Evolutionary conservation across 805 yeast species (phyloP), one percentile per base, ranked within the genome.

Genomic region (Spencermartinsiella europaea): DNA sequence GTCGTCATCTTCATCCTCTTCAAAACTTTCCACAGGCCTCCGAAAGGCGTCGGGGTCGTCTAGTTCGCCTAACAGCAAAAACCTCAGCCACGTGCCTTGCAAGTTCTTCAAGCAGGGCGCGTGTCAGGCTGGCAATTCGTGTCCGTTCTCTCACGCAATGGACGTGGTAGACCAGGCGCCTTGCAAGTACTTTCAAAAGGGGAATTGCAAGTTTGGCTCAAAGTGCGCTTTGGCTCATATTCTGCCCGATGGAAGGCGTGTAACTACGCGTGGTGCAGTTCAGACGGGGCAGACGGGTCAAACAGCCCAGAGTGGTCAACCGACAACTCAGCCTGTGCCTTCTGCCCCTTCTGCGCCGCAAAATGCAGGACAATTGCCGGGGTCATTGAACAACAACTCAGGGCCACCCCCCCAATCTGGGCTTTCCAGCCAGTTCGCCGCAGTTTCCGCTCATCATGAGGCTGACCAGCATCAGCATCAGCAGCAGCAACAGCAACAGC

Each of bases 221-320:
- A 90, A 89, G 60, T 91, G 99, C 70, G 98, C 96, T 1, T 76
- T 91, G 59, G 95, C 95, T 4, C 99, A 91, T 67, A 75, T 85
- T 48, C 67, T 85, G 35, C 95, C 96, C 0, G 95, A 90, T 58
- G 96, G 96, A 1, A 76, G 88, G n/a, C 71, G 86, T 38, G 83
- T 85, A 16, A 85, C 85, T 59, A 60, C 52, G 2, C 52, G 40
- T 4, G n/a, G 22, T 12, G 20, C 20, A 5, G 15, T 14, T 5
- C n/a, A 16, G 10, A 16, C 25, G 3, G 25, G 17, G 15, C 21
- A 40, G 25, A n/a, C 8, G 5, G 37, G 16, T 8, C 37, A 34
- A 25, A 7, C 35, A 5, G 3, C 14, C 20, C 27, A 14, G 22
- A 15, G n/a, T 3, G 8, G 17, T 7, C n/a, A 20, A 7, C 37